Evolutionary conservation across 805 yeast species (phyloP).

Genomic region (Nakazawaea ishiwadae): DNA sequence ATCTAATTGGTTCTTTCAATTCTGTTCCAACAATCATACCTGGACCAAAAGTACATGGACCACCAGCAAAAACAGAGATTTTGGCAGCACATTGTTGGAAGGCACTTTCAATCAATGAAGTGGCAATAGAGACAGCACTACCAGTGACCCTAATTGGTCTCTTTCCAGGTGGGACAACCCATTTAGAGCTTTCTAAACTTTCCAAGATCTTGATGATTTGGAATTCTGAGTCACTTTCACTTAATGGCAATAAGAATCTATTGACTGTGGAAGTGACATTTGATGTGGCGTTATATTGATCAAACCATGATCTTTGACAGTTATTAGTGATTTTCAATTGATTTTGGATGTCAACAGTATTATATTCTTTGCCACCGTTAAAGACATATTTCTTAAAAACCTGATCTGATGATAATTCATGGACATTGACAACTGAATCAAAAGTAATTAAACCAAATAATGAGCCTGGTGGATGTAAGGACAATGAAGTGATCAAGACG

Average conservation of each 20-base stretch:
- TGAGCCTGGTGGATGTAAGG: conserved; percentile 85
- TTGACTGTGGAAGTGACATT: conserved; percentile 33
- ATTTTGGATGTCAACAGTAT: conserved; percentile 29
- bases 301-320: conserved; percentile 30
- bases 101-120: conserved; percentile 74
- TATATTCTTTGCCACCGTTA: conserved; percentile 84
- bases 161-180: conserved; percentile 82
- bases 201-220: conserved; percentile 78
- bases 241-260: conserved; percentile 29
- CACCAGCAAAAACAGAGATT: conserved; percentile 85
- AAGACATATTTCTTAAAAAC: conserved; percentile 77
- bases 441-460: conserved; percentile 82
- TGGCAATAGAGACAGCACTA: conserved; percentile 82
- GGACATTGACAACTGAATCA: conserved; percentile 88
- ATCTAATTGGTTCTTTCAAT: conserved; percentile 92
- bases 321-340: conserved; percentile 31
- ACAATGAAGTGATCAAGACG: conserved; percentile 67
- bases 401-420: conserved; percentile 67
- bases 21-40: conserved; percentile 91
- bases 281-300: conserved; percentile 32
- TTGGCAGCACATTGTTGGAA: conserved; percentile 86
- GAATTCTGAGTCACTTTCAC: conserved; percentile 57
- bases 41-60: conserved; percentile 92
- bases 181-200: conserved; percentile 51
- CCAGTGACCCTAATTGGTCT: conserved; percentile 93